Conservation (phyloP, 805 yeast genomes). For the Candida quercuum region DNA sequence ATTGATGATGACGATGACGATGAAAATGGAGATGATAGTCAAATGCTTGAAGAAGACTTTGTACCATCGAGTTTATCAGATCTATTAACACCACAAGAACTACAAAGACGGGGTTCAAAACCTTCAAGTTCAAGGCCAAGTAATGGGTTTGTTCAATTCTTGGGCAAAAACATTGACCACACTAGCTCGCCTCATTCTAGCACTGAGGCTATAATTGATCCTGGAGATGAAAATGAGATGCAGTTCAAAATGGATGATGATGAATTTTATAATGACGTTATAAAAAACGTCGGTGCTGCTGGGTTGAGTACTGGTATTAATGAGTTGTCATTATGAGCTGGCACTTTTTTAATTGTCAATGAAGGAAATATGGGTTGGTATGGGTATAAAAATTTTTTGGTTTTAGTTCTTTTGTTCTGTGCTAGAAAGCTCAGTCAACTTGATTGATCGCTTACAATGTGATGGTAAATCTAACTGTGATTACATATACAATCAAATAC, state of each 20-base stretch:
- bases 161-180: conserved; percentile 1
- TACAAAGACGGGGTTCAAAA: conserved; percentile 63
- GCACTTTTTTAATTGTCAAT: too few species aligned
- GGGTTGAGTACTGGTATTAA: neutral
- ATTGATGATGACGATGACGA: conserved; percentile 29
- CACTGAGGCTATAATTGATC: conserved; percentile 7
- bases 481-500: too few species aligned
- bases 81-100: conserved; percentile 75
- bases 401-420: too few species aligned
- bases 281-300: neutral
- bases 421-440: too few species aligned
- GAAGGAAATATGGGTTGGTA: too few species aligned
- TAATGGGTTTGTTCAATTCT: neutral
- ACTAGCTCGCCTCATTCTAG: neutral
- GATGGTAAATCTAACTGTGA: too few species aligned
- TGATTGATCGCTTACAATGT: too few species aligned
- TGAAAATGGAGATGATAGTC: conserved; percentile 36
- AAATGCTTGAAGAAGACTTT: conserved; percentile 59
- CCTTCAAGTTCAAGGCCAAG: conserved; percentile 26
- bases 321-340: neutral
- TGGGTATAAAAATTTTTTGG: too few species aligned
- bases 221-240: conserved; percentile 25
- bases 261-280: neutral
- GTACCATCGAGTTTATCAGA: conserved; percentile 82
- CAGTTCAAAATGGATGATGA: conserved; percentile 33